Conservation (phyloP, 176 grass and related monocot genomes). For the Oropetium thomaeum region DNA sequence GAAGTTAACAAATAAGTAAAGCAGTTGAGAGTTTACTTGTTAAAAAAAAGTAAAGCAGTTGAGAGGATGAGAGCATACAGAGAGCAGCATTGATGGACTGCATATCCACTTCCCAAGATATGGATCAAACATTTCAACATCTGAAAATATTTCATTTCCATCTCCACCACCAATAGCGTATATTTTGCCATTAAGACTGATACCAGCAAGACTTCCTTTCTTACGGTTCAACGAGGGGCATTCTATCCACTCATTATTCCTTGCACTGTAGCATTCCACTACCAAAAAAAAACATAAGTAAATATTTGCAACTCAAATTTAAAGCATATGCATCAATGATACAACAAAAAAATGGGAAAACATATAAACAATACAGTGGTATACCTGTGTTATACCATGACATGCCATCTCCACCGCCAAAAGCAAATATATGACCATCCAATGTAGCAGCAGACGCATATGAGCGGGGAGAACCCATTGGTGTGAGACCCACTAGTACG, state of each 20-base stretch:
- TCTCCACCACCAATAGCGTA: slow-evolving; percentile 91
- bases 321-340: not conserved
- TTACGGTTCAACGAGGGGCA: slow-evolving; percentile 65
- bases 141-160: slow-evolving; percentile 56
- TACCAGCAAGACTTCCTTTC: slow-evolving; percentile 80
- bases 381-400: slow-evolving; percentile 58
- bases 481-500: slow-evolving; percentile 47
- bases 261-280: slow-evolving; percentile 82
- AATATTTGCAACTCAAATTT: slow-evolving; percentile 14
- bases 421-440: slow-evolving; percentile 66
- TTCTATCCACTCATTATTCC: slow-evolving; percentile 56
- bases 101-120: slow-evolving; percentile 77
- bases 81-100: slow-evolving; percentile 48
- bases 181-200: slow-evolving; percentile 64
- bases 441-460: slow-evolving; percentile 65
- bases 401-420: slow-evolving; percentile 70
- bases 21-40: slow-evolving; percentile 24
- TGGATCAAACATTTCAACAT: slow-evolving; percentile 93
- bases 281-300: slow-evolving; percentile 18
- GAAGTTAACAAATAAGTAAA: slow-evolving; percentile 20
- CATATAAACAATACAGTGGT: slow-evolving; percentile 3
- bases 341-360: slow-evolving; percentile 4
- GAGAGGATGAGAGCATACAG: slow-evolving; percentile 40
- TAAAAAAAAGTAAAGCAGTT: slow-evolving; percentile 17
- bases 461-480: slow-evolving; percentile 67